Conservation (phyloP, 129 eudicot genomes). For the Flaveria ramosissima region DNA sequence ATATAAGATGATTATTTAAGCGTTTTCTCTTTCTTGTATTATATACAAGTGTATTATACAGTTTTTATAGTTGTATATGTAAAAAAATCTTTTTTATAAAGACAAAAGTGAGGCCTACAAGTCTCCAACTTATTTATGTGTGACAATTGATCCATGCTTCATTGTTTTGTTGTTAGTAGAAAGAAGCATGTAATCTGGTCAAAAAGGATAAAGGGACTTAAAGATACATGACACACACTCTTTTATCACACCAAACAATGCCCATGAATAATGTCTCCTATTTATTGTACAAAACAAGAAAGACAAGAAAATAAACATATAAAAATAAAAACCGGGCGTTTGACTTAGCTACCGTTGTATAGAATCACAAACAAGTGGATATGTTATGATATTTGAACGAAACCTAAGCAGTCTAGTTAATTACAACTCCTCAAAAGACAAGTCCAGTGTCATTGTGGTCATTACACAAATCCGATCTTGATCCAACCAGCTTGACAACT, state of each 20-base stretch:
- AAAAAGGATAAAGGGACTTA: constrained; percentile 31
- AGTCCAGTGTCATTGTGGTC: background rate
- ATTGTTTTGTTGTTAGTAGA: constrained; percentile 38
- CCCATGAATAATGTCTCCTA: constrained; percentile 42
- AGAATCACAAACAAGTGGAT: background rate
- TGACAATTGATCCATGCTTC: constrained; percentile 40
- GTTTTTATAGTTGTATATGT: no score
- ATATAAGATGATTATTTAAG: no score
- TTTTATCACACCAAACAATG: constrained; percentile 19
- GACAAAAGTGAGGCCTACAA: constrained; percentile 23
- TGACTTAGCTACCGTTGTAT: background rate
- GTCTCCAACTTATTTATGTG: constrained; percentile 14
- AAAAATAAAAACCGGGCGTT: background rate
- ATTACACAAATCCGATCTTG: background rate
- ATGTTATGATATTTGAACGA: no score
- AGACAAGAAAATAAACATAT: background rate
- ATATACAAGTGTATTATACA: no score
- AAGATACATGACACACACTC: constrained; percentile 16
- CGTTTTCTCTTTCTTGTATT: no score
- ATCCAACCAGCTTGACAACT: background rate
- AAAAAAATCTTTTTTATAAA: no score
- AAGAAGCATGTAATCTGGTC: constrained; percentile 40
- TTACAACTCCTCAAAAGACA: background rate
- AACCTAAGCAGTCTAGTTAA: background rate
- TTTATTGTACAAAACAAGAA: constrained; percentile 14